Base-by-base conservation (phyloP, 768 basidiomycete genomes). In the Leucocoprinus leucothites region DNA sequence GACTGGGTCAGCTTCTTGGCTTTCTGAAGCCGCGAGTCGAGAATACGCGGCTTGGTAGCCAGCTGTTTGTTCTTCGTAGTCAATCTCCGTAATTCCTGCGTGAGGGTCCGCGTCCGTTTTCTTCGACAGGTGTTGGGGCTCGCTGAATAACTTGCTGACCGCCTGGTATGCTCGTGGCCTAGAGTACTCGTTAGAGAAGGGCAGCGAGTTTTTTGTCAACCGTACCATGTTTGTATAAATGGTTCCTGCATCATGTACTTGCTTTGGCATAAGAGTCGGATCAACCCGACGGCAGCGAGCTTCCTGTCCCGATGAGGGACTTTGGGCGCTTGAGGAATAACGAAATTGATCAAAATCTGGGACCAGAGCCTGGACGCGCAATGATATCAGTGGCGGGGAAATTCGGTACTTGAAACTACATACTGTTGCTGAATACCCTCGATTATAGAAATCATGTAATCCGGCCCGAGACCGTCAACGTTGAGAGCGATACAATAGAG, bases 11-110 rank as follows among this genome's bases (percentile, higher is more conserved):
- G 65, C 69, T 40, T 77, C 74, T 0, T 68, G 68, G 1, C 69
- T 71, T 60, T 91, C 89, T 1, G 87, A 86, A 1, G 96, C 91
- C 0, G 94, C 95, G 16, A 98, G 79, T 34, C 89, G 82, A 49
- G 94, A 94, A 73, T 95, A 98, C 3, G 93, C 90, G 0, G 93
- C 91, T 65, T 98, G 97, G 70, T 98, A 98, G 1, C 94, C 91
- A 5, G 88, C 87, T 1, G 81, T 80, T 65, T 91, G 89, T 65
- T 98, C 95, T 65, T 98, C 96, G 58, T 85, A 86, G 66, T 98
- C 96, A 44, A 97, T 84, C 50, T 82, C 83, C 1, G 89, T 90
- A 34, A 91, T 65, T 0, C 82, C 82, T 0, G 75, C 74, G 43
- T 82, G 72, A 7, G 76, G 67, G 45, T 85, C 82, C n/a, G 84